phyloP scores from a whole-genome alignment of 1,284 basidiomycete genomes.

The Coniferiporia weirii region DNA sequence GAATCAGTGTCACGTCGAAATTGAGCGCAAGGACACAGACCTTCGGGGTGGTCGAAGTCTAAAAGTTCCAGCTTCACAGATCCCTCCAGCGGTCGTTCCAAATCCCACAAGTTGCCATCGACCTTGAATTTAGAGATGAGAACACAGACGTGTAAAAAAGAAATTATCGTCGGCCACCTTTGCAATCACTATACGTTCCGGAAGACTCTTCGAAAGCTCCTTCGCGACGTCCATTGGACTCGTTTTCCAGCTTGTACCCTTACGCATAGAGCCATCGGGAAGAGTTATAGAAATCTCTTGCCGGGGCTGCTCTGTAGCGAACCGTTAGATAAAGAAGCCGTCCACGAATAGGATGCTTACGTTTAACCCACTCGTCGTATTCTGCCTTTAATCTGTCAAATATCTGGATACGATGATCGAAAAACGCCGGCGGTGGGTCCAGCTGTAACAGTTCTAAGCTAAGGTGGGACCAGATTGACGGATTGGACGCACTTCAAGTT shows the following conservation, averaged over 20 bases:
- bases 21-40: conserved; percentile 33
- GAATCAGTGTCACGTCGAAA: conserved; percentile 7
- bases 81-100: conserved; percentile 87
- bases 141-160: not conserved
- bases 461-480: not conserved
- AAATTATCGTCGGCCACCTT: conserved; percentile 50
- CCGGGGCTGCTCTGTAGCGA: conserved; percentile 69
- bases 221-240: conserved; percentile 90
- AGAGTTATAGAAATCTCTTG: conserved; percentile 83
- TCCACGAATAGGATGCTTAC: conserved; percentile 34
- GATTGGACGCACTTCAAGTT: conserved; percentile 49
- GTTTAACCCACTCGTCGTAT: conserved; percentile 76
- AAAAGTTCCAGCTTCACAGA: conserved; percentile 82
- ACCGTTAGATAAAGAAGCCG: not conserved
- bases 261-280: conserved; percentile 80
- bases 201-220: conserved; percentile 81
- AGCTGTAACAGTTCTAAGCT: conserved; percentile 44
- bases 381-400: conserved; percentile 89
- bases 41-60: conserved; percentile 95
- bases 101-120: conserved; percentile 89
- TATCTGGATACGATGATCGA: conserved; percentile 86
- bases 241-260: conserved; percentile 94
- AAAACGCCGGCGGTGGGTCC: conserved; percentile 80
- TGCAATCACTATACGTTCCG: conserved; percentile 89
- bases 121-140: conserved; percentile 45